phyloP scores from a whole-genome alignment of 441 rosid species.

The California macrophylla region DNA sequence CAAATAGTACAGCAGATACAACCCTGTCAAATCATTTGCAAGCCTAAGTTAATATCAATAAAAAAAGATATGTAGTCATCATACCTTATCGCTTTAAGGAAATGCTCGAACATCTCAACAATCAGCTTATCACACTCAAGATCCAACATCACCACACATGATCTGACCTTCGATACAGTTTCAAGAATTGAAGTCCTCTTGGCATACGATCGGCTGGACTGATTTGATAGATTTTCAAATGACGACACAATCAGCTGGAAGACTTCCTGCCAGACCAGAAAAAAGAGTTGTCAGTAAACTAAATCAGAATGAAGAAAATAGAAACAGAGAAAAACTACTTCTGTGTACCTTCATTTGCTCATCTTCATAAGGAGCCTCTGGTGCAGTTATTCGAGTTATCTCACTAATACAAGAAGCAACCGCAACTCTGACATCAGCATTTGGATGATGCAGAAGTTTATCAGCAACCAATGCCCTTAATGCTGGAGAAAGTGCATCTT shows the following conservation, averaged over 20 bases:
- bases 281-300: background rate
- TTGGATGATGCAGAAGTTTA: conserved; percentile 56
- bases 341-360: conserved; percentile 70
- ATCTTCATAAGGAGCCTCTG: conserved; percentile 95
- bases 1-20: background rate
- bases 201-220: conserved; percentile 53
- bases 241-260: conserved; percentile 56
- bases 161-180: conserved; percentile 91
- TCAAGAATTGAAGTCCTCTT: conserved; percentile 80
- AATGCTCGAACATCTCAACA: conserved; percentile 80
- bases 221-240: conserved; percentile 61
- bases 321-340: conserved; percentile 10
- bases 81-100: conserved; percentile 76
- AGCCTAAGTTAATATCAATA: background rate
- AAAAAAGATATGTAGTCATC: background rate
- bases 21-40: background rate
- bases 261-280: conserved; percentile 37
- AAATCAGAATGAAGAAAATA: background rate
- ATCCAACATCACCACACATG: conserved; percentile 98
- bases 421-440: conserved; percentile 70
- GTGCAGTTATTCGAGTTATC: conserved; percentile 96
- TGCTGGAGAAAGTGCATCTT: conserved; percentile 59
- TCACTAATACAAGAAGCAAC: conserved; percentile 96
- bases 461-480: conserved; percentile 58
- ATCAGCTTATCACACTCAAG: conserved; percentile 85